These are phyloP conservation scores for Scedosporium minutisporum DNA, from an alignment of 2,329 filamentous ascomycete species.

Conservation along the genomic window DNA sequence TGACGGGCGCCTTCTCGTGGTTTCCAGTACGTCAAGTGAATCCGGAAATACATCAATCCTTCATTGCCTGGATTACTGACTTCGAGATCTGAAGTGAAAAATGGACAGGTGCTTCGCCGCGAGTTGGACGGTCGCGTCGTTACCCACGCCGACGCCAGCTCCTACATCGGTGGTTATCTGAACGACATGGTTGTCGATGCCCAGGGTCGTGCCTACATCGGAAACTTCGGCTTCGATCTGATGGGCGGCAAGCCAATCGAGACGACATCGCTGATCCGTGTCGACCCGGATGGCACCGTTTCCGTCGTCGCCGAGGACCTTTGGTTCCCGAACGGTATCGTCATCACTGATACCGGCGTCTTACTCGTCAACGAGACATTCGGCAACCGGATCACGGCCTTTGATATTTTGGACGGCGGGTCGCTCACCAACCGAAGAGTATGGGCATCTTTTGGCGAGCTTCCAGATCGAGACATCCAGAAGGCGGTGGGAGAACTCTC, in stretches of 20 bases:
- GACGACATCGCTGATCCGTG: neutral
- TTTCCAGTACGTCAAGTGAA: neutral
- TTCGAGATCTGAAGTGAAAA: neutral
- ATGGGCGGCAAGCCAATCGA: slow-evolving; percentile 45
- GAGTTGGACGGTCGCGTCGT: neutral
- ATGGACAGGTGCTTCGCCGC: neutral
- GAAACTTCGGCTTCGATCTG: slow-evolving; percentile 84
- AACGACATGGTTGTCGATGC: neutral
- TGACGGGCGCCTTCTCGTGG: neutral
- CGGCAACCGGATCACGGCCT: neutral
- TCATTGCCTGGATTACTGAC: neutral
- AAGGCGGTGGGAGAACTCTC: neutral
- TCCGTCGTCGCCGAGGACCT: neutral
- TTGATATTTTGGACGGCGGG: neutral
- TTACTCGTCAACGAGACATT: neutral
- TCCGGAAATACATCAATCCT: neutral
- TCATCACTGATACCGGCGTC: neutral
- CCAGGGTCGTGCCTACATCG: slow-evolving; percentile 49
- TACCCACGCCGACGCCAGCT: neutral
- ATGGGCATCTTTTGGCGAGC: neutral
- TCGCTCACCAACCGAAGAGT: neutral
- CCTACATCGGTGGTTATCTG: neutral
- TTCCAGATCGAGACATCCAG: neutral
- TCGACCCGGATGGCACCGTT: neutral
- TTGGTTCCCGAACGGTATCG: neutral